phyloP scores from a whole-genome alignment of 1,139 yeast genomes.

The Hyphopichia khmerensis region DNA sequence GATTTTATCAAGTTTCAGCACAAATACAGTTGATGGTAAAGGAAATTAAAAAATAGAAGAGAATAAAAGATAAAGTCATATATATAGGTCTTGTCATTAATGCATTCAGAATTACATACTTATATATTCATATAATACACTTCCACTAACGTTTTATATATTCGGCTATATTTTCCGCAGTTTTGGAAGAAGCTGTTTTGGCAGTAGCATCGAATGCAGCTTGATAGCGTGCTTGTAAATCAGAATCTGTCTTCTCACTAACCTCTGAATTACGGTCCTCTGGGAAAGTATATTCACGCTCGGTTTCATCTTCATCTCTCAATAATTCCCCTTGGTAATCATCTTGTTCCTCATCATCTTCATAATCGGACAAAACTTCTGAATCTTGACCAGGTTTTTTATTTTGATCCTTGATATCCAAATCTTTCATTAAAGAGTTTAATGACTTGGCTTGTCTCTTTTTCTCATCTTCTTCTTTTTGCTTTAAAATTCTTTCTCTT shows the following conservation, averaged over 20 bases:
- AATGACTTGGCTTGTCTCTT: constrained; percentile 70
- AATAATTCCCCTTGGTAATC: constrained; percentile 60
- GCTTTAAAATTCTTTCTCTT: constrained; percentile 75
- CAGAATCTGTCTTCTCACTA: constrained; percentile 45
- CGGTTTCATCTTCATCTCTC: constrained; percentile 60
- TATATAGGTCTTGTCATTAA: neutral
- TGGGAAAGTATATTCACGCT: constrained; percentile 74
- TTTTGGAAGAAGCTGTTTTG: constrained; percentile 58
- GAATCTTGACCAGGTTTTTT: constrained; percentile 34
- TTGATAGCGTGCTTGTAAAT: constrained; percentile 68
- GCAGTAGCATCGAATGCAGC: constrained; percentile 67
- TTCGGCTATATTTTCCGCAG: constrained; percentile 70
- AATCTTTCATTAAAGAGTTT: constrained; percentile 74
- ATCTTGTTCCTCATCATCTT: constrained; percentile 42
- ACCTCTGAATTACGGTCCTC: constrained; percentile 69
- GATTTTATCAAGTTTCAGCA: constrained; percentile 11
- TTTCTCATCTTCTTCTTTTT: constrained; percentile 76
- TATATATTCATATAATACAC: neutral
- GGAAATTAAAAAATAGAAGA: neutral
- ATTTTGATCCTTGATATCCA: constrained; percentile 56
- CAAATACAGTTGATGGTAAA: too few species aligned
- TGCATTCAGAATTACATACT: neutral
- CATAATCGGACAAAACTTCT: constrained; percentile 72
- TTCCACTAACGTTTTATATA: constrained; percentile 43
- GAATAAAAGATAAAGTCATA: constrained; percentile 1